Percentiles rank a stretch among this genome's conserved stretches.
Conservation (phyloP, 2,329 filamentous ascomycete species). For the Fusarium sp. region DNA sequence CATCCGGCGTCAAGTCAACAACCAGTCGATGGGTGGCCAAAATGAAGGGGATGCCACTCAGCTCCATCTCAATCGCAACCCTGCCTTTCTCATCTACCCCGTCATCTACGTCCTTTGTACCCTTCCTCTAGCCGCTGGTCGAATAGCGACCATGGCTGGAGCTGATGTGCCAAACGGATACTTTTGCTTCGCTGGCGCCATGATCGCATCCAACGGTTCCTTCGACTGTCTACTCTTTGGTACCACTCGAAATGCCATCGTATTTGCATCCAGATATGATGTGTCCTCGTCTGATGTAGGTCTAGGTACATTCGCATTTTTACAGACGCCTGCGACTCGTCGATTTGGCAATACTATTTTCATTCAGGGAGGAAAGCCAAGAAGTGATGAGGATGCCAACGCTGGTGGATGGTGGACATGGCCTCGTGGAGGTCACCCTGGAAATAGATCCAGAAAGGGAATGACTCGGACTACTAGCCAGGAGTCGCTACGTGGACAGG, state of each 20-base stretch:
- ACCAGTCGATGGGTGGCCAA: conserved; percentile 10
- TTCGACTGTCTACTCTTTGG: conserved; percentile 66
- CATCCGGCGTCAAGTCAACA: conserved; percentile 47
- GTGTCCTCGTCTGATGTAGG: conserved; percentile 59
- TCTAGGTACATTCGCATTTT: conserved; percentile 63
- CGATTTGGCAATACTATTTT: conserved; percentile 57
- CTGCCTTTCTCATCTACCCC: conserved; percentile 73
- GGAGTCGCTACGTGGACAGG: conserved; percentile 51
- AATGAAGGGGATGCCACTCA: conserved; percentile 26
- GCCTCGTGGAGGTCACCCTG: conserved; percentile 22
- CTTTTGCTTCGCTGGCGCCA: conserved; percentile 68
- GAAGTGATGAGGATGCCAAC: conserved; percentile 14
- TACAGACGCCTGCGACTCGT: conserved; percentile 54
- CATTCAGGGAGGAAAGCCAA: conserved; percentile 48
- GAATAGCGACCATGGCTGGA: conserved; percentile 71
- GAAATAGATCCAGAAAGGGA: conserved; percentile 21
- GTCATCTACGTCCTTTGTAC: conserved; percentile 77
- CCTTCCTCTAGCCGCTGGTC: conserved; percentile 70
- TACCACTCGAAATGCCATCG: conserved; percentile 62
- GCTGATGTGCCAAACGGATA: conserved; percentile 61
- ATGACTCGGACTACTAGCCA: conserved; percentile 45
- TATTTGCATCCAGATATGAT: conserved; percentile 56
- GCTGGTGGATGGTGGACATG: conserved; percentile 47
- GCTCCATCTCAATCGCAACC: conserved; percentile 52
- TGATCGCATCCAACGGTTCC: conserved; percentile 68